Percentiles rank a stretch among this genome's conserved stretches.
Conservation (phyloP, 352 stramenopile species). For the Aphanomyces invadans region DNA sequence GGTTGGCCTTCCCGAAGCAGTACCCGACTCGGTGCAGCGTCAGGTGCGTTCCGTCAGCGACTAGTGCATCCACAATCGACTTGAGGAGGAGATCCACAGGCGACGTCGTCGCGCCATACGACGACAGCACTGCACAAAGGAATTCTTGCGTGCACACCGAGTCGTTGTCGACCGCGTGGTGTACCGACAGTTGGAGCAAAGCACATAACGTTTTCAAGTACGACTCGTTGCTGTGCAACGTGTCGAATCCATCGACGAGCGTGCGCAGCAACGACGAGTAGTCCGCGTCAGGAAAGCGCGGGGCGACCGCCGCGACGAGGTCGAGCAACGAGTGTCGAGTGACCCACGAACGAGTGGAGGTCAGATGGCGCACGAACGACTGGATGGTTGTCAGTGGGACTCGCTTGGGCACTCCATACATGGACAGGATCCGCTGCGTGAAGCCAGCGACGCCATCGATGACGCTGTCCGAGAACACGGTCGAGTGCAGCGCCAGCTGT, state of each 20-base stretch:
- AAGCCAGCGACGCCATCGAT: background rate
- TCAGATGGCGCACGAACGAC: background rate
- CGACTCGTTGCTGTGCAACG: background rate
- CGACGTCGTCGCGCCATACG: constrained; percentile 66
- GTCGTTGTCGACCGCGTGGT: no score
- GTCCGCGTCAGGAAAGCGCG: background rate
- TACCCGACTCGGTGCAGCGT: constrained; percentile 47
- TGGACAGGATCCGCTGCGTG: background rate
- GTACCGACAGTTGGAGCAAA: no score
- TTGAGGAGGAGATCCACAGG: constrained; percentile 48
- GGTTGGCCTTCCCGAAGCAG: constrained; percentile 46
- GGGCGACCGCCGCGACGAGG: background rate
- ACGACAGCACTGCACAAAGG: constrained; percentile 33
- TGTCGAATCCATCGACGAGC: background rate
- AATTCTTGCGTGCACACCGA: constrained; percentile 24
- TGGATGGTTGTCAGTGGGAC: background rate
- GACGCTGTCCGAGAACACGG: no score
- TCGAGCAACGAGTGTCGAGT: background rate
- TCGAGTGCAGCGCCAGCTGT: constrained; percentile 1
- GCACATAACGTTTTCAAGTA: no score
- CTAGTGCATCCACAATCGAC: constrained; percentile 48
- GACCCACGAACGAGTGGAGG: background rate
- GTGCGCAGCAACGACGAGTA: background rate
- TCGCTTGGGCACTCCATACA: background rate
- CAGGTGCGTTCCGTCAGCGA: constrained; percentile 31